A percentile compares a stretch with the other conserved stretches of the same genome.
These are phyloP conservation scores for Pleurotus ostreatus DNA, from an alignment of 768 basidiomycete genomes.

Conservation along the genomic window DNA sequence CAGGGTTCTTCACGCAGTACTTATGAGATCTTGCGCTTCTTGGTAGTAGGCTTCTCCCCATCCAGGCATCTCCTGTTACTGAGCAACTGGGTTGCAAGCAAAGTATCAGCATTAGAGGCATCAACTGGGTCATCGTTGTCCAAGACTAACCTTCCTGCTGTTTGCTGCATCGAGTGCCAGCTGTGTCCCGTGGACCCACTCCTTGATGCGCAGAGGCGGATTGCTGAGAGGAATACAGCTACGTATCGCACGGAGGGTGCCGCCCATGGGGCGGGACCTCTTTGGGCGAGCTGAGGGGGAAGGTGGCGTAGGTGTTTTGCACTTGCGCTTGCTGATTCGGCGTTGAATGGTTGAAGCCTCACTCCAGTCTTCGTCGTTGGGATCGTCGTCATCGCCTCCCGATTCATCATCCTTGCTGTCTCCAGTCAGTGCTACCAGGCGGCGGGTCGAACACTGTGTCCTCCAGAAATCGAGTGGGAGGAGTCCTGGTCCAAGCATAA, in stretches of 20 bases:
- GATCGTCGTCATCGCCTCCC: neutral
- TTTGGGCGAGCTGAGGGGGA: neutral
- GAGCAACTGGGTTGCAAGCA: too few species aligned
- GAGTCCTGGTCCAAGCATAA: neutral
- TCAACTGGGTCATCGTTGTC: too few species aligned
- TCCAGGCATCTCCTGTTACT: too few species aligned
- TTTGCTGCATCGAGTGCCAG: neutral
- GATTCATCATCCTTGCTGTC: neutral
- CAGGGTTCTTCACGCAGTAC: too few species aligned
- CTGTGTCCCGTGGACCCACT: neutral
- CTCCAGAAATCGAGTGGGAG: neutral
- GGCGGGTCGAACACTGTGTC: neutral
- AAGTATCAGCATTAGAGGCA: too few species aligned
- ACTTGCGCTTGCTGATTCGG: neutral
- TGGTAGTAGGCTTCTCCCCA: too few species aligned
- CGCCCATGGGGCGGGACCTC: neutral
- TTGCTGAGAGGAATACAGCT: neutral
- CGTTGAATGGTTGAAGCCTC: neutral
- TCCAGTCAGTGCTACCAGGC: conserved; percentile 1
- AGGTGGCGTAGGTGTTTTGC: neutral
- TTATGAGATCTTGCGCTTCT: too few species aligned
- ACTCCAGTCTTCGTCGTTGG: neutral
- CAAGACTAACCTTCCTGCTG: too few species aligned
- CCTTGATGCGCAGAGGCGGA: conserved; percentile 1
- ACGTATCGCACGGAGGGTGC: conserved; percentile 2